Evolutionary conservation across 2,329 filamentous ascomycete genomes (phyloP), one percentile per base, ranked within the genome.

Genomic region (Hypoxylon rubiginosum): DNA sequence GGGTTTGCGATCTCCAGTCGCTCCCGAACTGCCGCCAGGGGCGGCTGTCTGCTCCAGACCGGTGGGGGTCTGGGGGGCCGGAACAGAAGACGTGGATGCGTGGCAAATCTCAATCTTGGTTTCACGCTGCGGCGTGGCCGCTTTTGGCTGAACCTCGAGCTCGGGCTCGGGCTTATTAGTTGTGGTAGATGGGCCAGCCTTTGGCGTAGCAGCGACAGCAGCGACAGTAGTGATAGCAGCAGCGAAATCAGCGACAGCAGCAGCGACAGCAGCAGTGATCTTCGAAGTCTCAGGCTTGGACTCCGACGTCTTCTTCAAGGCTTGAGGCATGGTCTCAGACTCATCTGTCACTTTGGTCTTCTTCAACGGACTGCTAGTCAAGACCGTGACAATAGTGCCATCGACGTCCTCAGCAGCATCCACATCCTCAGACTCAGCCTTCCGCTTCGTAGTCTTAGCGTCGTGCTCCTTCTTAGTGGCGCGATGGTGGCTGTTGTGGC

Each of bases 391-490:
- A 17, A 73, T 75, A 49, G 76, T 67, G 17, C 67, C 75, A n/a
- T 72, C 71, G 19, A 72, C 72, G 43, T 59, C 73, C 19, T 72
- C 64, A 9, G 64, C 71, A 17, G 73, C 19, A 63, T 74, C 73
- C 36, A 75, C 64, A 41, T 55, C 64, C 11, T 67, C 66, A 13
- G 69, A 36, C 43, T 75, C 73, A 7, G 74, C 80, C 62, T 75
- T 77, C 24, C 74, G 74, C 69, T 81, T 82, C 17, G 69, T 62
- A 8, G 71, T 67, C 43, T 72, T 65, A 55, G 82, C 79, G 67
- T 85, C 85, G 15, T 81, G 77, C 32, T 86, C 82, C 21, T 80
- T 82, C 66, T 82, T 83, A 1, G 79, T 79, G 0, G 82, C 83
- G 3, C 84, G 83, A 1, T 81, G 79, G 68, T 86, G 83, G 2